These are phyloP conservation scores for Colletotrichum chrysophilum DNA, from an alignment of 2,329 filamentous ascomycete genomes.

Conservation along the genomic window DNA sequence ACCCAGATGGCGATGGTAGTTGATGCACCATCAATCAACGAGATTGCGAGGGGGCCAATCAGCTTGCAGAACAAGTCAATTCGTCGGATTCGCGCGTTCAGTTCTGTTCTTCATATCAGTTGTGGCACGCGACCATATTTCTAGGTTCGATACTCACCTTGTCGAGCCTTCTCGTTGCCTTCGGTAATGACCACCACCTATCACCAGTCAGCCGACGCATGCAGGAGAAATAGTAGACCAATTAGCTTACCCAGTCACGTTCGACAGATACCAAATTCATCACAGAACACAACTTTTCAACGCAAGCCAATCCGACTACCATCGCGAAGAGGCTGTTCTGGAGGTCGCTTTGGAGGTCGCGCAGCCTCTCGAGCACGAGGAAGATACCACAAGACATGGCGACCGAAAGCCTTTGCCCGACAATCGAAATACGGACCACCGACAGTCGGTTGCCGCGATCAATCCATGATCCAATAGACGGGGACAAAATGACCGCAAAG, in stretches of 20 bases:
- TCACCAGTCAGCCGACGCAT: not conserved
- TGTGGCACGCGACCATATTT: not conserved
- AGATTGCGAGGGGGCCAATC: constrained; percentile 55
- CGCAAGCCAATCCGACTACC: constrained; percentile 53
- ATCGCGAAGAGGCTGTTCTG: constrained; percentile 34
- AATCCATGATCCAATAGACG: constrained; percentile 62
- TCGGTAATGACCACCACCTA: constrained; percentile 53
- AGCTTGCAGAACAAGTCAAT: constrained; percentile 66
- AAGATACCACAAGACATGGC: constrained; percentile 53
- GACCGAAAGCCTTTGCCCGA: constrained; percentile 48
- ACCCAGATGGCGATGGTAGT: constrained; percentile 49
- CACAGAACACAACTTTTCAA: not conserved
- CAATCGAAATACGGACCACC: constrained; percentile 58
- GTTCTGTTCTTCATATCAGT: constrained; percentile 16
- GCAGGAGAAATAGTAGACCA: not conserved
- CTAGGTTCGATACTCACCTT: not conserved
- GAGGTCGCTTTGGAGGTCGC: not conserved
- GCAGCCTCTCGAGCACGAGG: constrained; percentile 32
- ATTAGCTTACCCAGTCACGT: not conserved
- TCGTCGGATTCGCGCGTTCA: constrained; percentile 61
- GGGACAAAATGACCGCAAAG: constrained; percentile 63
- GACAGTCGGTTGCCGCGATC: constrained; percentile 58
- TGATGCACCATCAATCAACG: constrained; percentile 51
- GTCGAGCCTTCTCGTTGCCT: constrained; percentile 33
- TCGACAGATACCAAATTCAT: constrained; percentile 1